Conservation (phyloP, 2,329 filamentous ascomycete species). For the Rhynchosporium secalis region DNA sequence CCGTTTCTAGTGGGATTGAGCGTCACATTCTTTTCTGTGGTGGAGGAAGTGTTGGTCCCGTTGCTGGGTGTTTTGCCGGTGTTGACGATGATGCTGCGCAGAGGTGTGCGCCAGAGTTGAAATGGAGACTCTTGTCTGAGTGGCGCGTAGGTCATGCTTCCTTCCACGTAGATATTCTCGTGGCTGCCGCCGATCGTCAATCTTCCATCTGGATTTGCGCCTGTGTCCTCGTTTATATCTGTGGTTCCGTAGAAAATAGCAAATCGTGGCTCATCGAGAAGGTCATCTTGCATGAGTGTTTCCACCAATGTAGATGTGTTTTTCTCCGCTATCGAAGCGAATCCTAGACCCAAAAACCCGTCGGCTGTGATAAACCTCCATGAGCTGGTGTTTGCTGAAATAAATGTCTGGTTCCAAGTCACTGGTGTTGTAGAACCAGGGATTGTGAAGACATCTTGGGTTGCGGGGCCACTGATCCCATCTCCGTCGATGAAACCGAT, state of each 20-base stretch:
- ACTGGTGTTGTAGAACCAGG: not conserved
- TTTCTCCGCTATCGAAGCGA: not conserved
- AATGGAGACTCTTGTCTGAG: not conserved
- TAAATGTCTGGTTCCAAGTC: not conserved
- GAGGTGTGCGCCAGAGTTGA: not conserved
- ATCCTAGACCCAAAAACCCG: constrained; percentile 5
- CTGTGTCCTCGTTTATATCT: not conserved
- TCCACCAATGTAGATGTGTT: constrained; percentile 1
- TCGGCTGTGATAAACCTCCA: not conserved
- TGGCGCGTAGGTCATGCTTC: not conserved
- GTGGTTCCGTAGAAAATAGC: not conserved
- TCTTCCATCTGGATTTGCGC: not conserved
- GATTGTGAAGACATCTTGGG: not conserved
- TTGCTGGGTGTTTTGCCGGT: too few relatives aligned
- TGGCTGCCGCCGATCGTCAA: not conserved
- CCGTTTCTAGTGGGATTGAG: not conserved
- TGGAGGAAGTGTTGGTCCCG: not conserved
- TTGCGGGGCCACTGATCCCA: not conserved
- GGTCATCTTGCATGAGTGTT: not conserved
- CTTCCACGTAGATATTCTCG: constrained; percentile 1
- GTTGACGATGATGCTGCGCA: not conserved
- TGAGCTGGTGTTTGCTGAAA: not conserved
- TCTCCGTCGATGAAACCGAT: not conserved
- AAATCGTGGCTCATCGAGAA: not conserved
- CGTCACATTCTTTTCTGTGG: not conserved